A percentile compares a stretch with the other conserved stretches of the same genome.
Conservation (phyloP, 2,329 filamentous ascomycete genomes). For the Alternaria metachromatica region DNA sequence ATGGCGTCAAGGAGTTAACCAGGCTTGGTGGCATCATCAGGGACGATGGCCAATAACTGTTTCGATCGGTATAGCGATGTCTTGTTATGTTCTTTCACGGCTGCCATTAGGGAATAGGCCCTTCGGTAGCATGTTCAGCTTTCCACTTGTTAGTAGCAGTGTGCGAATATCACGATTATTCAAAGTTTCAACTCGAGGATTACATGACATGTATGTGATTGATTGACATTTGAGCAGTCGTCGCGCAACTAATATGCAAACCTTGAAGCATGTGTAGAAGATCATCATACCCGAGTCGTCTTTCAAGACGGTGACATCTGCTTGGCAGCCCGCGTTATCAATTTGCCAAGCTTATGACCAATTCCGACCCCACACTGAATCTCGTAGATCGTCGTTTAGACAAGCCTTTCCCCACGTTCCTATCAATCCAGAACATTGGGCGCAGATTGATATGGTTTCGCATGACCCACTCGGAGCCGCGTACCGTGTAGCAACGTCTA, state of each 20-base stretch:
- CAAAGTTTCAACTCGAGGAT: constrained; percentile 3
- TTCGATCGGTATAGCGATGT: constrained; percentile 15
- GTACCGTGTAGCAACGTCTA: neutral
- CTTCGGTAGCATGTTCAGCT: constrained; percentile 11
- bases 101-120: constrained; percentile 14
- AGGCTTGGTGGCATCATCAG: neutral
- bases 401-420: constrained; percentile 35
- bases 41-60: constrained; percentile 9
- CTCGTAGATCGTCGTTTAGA: constrained; percentile 14
- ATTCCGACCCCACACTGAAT: constrained; percentile 32
- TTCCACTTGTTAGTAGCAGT: constrained; percentile 15
- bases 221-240: neutral
- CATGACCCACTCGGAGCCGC: constrained; percentile 23
- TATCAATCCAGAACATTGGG: constrained; percentile 21
- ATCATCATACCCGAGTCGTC: neutral
- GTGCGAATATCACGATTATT: constrained; percentile 21
- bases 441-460: constrained; percentile 9
- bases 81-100: constrained; percentile 13
- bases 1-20: constrained; percentile 23
- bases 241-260: neutral
- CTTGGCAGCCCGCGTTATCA: constrained; percentile 20
- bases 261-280: neutral
- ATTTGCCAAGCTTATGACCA: constrained; percentile 32
- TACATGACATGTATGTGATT: neutral
- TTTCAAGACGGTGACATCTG: neutral